Evolutionary conservation across 1,139 yeast genomes (phyloP), one percentile per base, ranked within the genome.

Genomic region (Diutina siamensis): DNA sequence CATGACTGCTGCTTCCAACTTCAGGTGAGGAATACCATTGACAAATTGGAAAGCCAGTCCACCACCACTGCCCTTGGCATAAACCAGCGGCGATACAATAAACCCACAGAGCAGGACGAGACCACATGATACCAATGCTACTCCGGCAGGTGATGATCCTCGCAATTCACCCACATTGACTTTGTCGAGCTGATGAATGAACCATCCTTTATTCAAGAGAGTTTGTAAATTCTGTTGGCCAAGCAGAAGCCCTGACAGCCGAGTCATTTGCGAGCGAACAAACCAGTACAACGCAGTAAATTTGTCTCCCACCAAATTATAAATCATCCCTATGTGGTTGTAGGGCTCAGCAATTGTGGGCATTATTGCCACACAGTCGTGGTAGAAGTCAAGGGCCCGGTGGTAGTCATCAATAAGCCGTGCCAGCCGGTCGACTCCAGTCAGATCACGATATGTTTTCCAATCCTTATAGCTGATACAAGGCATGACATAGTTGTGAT

Each of bases 311-410:
- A 61, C 52, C 12, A 57, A 46, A 50, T 68, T 69, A 50, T 72
- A 70, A 19, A 80, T 71, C 62, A 80, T 72, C 5, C 85, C 87
- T 46, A 77, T 70, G 53, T 80, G 84, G 52, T 76, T 76, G 53
- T 76, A 76, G 1, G 86, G 79, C 53, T 80, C 87, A 48, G 82
- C 82, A 48, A 78, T 65, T 1, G 84, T 76, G 1, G 88, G 89
- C 35, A 80, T 59, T 21, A 80, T 60, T 36, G 73, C 54, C 31
- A 78, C 71, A 25, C 86, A 78, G 46, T 72, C 68, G 51, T 78
- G 76, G 52, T 68, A 71, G 50, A 69, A 68, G 19, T 76, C 57
- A 2, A 54, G 34, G 3, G 51, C 46, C 4, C 25, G 44, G 3
- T 41, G 33, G 40, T 47, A 53, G n/a, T 20, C 35, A 8, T 48